Evolutionary conservation across 345 rosid species (phyloP).

Genomic region (Pugionium dolabratum): DNA sequence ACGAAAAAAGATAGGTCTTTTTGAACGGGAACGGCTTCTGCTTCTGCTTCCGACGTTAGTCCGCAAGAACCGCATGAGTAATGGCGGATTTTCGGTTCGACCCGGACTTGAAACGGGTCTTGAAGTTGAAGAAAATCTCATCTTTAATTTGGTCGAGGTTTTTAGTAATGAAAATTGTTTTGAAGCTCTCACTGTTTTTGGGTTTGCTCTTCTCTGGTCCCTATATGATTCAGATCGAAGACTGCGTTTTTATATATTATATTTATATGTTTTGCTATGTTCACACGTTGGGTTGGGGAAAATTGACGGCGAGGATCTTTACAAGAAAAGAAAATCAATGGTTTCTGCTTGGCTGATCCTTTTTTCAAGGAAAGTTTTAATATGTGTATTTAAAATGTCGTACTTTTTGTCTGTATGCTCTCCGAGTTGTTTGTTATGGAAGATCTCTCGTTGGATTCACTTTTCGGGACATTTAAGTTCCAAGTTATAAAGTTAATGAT

Average conservation of each 20-base stretch:
- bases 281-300: conserved; percentile 41
- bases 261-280: conserved; percentile 22
- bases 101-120: conserved; percentile 88
- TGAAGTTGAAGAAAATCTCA: conserved; percentile 64
- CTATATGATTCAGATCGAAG: conserved; percentile 40
- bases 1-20: conserved; percentile 72
- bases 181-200: conserved; percentile 23
- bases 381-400: no score
- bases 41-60: conserved; percentile 71
- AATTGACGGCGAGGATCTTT: conserved; percentile 40
- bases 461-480: no score
- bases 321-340: conserved; percentile 31
- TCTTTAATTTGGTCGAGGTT: conserved; percentile 3
- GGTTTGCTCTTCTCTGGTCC: conserved; percentile 15
- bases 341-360: conserved; percentile 38
- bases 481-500: no score
- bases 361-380: not conserved
- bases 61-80: conserved; percentile 76
- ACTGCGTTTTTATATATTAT: not conserved
- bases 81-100: conserved; percentile 86
- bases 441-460: no score
- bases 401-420: no score
- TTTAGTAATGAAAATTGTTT: not conserved
- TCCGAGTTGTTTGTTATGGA: no score
- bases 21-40: conserved; percentile 47